phyloP scores from a whole-genome alignment of 306 rosid species.

The Pyrus bretschneideri region DNA sequence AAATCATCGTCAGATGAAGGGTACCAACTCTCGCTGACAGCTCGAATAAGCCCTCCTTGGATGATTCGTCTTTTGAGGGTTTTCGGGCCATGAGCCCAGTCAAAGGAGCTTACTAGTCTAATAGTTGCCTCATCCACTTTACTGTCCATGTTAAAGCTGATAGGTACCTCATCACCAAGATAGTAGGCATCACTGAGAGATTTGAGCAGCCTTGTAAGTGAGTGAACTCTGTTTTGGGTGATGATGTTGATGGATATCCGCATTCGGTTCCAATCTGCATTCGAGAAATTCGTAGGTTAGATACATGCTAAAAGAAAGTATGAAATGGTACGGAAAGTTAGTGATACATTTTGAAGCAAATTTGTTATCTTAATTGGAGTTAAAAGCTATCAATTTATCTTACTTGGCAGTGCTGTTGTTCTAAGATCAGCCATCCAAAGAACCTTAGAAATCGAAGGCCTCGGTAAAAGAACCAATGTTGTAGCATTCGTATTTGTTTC shows the following conservation, averaged over 20 bases:
- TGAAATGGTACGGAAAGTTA: background rate
- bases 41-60: conserved; percentile 95
- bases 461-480: conserved; percentile 61
- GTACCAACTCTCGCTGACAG: conserved; percentile 97
- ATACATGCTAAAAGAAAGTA: background rate
- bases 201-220: conserved; percentile 75
- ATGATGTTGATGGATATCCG: conserved; percentile 67
- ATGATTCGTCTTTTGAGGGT: conserved; percentile 80
- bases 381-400: conserved; percentile 8
- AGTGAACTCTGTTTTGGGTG: conserved; percentile 70
- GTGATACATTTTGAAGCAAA: background rate
- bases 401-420: conserved; percentile 79
- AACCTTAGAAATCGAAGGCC: conserved; percentile 58
- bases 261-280: conserved; percentile 86
- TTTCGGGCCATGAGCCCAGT: conserved; percentile 95
- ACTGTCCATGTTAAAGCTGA: conserved; percentile 90
- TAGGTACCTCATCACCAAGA: conserved; percentile 74
- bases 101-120: conserved; percentile 50
- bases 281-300: background rate
- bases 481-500: conserved; percentile 53
- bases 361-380: conserved; percentile 50
- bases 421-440: conserved; percentile 98
- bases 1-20: conserved; percentile 81
- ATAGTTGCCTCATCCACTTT: conserved; percentile 79
- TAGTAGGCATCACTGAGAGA: conserved; percentile 79